Base-by-base conservation (phyloP, 2,329 filamentous ascomycete species). In the Helicocarpus griseus region DNA sequence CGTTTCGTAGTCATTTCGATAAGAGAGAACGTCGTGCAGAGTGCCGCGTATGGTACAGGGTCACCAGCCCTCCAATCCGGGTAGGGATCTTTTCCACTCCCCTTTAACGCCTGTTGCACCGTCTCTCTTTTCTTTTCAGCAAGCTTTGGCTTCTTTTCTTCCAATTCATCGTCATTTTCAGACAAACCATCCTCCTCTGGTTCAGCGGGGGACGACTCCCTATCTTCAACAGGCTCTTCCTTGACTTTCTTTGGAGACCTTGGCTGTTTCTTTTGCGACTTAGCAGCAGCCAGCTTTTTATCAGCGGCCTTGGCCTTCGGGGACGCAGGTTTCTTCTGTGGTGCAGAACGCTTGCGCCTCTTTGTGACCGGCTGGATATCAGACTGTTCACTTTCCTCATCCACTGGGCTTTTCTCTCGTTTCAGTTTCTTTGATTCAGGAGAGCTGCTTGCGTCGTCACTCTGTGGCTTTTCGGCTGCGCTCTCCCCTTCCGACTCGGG, bases 1-100 rank as follows among this genome's bases (percentile, higher is more conserved):
- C 93, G 82, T 66, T 97, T 97, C 5, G 87, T 89, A 0, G 91
- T 98, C 76, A 95, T 83, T 71, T 98, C 93, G 49, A 97, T 84
- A 31, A 95, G 81, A 1, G 90, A 96, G 62, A 97, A 97, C 0
- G 93, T 97, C 9, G 83, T 89, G 69, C 93, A 97, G 6, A 98
- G 78, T 11, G 93, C 93, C 24, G 89, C 91, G 62, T 97, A 98
- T 0, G 93, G 93, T 1, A 96, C 90, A 9, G 91, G 88, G 45
- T 86, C 80, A 44, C 90, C 90, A 44, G 86, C 74, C 65, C 89
- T 86, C 93, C 93, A 98, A 69, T 98, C 91, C 0, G 90, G 90
- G 68, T 91, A 97, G n/a, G 86, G 83, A 61, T 95, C 86, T 58
- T 89, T 86, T 36, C 70, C 75, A 48, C 77, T 80, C 17, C 79